A percentile compares a stretch with the other conserved stretches of the same genome.
These are phyloP conservation scores for Podaxis sp. DNA, from an alignment of 768 basidiomycete species.

Conservation along the genomic window DNA sequence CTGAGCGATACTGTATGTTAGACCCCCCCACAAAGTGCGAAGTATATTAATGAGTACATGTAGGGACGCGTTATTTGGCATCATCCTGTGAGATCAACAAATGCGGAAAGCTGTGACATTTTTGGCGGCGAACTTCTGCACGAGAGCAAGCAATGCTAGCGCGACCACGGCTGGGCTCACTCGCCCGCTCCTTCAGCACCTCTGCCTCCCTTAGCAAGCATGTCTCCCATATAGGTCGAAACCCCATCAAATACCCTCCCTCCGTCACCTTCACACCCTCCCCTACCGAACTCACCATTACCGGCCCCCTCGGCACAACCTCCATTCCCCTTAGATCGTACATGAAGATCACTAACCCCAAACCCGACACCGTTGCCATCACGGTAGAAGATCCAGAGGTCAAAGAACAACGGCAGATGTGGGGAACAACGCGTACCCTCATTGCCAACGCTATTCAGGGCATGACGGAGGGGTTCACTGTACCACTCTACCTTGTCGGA, in stretches of 20 bases:
- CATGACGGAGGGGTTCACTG: slow-evolving; percentile 83
- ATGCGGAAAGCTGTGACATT: slow-evolving; percentile 11
- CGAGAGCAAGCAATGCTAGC: slow-evolving; percentile 29
- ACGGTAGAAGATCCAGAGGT: slow-evolving; percentile 63
- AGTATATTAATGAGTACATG: background rate
- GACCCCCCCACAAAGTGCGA: background rate
- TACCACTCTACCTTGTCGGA: slow-evolving; percentile 87
- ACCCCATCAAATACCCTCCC: slow-evolving; percentile 49
- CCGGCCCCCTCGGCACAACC: slow-evolving; percentile 46
- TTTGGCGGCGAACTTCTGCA: background rate
- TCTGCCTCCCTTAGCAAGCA: slow-evolving; percentile 46
- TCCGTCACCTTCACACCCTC: slow-evolving; percentile 41
- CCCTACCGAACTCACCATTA: slow-evolving; percentile 37
- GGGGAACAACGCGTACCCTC: slow-evolving; percentile 92
- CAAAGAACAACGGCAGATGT: slow-evolving; percentile 83
- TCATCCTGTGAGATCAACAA: slow-evolving; percentile 13
- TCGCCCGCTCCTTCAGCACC: slow-evolving; percentile 46
- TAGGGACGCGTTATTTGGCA: slow-evolving; percentile 18
- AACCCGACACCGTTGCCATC: slow-evolving; percentile 38
- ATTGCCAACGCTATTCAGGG: slow-evolving; percentile 89
- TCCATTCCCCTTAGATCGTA: slow-evolving; percentile 45
- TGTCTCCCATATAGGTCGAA: slow-evolving; percentile 66
- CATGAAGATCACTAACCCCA: slow-evolving; percentile 42
- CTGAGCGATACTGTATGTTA: background rate
- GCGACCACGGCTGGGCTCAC: slow-evolving; percentile 31